Evolutionary conservation across 257 asterid genomes (phyloP).

Genomic region (Lavandula angustifolia): DNA sequence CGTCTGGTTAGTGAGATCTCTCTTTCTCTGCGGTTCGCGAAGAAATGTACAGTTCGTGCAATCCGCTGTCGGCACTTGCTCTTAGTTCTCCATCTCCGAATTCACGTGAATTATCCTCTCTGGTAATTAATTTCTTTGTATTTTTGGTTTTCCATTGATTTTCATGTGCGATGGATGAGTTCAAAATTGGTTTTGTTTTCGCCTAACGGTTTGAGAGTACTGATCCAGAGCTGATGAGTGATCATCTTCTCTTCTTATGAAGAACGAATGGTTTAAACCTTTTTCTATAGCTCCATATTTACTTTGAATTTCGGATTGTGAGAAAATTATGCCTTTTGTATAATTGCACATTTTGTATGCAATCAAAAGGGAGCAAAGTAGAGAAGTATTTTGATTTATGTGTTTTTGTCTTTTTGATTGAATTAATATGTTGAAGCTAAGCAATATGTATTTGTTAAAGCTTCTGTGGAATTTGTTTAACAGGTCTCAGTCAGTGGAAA

Average conservation of each 20-base stretch:
- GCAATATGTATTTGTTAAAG: conserved; percentile 6
- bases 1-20: conserved; percentile 20
- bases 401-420: conserved; percentile 14
- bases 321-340: too few species aligned
- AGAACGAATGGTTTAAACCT: background rate
- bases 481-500: conserved; percentile 41
- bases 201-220: background rate
- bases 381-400: background rate
- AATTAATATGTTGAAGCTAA: conserved; percentile 1
- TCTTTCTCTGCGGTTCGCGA: conserved; percentile 21
- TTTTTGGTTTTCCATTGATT: conserved; percentile 3
- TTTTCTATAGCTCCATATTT: background rate
- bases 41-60: conserved; percentile 48
- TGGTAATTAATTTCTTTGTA: conserved; percentile 17
- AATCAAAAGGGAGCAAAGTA: background rate
- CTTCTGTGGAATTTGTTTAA: conserved; percentile 32
- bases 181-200: background rate
- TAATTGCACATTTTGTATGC: background rate
- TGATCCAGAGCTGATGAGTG: conserved; percentile 16
- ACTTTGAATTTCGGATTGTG: background rate
- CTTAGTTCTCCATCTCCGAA: conserved; percentile 28
- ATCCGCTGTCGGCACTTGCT: conserved; percentile 32
- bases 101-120: conserved; percentile 26
- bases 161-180: conserved; percentile 15
- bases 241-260: conserved; percentile 17